Conservation (phyloP, 2,329 filamentous ascomycete genomes). For the Calonectria hawksworthii region DNA sequence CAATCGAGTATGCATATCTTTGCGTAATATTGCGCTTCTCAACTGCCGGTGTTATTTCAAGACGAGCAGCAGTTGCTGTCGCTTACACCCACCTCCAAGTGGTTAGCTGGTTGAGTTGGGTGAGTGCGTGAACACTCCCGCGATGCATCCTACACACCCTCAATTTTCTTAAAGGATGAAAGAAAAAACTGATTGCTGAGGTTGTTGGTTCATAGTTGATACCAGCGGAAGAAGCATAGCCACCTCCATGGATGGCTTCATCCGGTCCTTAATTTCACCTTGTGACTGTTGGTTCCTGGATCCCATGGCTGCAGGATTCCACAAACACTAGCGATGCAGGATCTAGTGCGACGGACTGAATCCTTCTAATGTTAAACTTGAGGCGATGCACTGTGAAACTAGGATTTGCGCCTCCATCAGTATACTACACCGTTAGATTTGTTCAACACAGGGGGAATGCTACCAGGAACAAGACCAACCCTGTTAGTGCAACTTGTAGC, state of each 20-base stretch:
- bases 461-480: background rate
- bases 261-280: background rate
- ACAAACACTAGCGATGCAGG: background rate
- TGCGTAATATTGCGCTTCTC: background rate
- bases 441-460: background rate
- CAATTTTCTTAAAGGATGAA: background rate
- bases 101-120: background rate
- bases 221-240: background rate
- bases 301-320: background rate
- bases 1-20: background rate
- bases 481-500: background rate
- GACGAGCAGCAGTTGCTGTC: background rate
- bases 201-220: background rate
- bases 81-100: background rate
- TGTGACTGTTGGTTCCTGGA: background rate
- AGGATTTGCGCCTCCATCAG: background rate
- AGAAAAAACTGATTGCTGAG: background rate
- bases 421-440: background rate
- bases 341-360: background rate
- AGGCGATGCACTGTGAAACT: constrained; percentile 1
- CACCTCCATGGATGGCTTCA: background rate
- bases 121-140: background rate
- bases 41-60: background rate
- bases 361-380: background rate
- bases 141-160: background rate